phyloP scores from a whole-genome alignment of 148 eudicot species.

The Diospyros lotus region DNA sequence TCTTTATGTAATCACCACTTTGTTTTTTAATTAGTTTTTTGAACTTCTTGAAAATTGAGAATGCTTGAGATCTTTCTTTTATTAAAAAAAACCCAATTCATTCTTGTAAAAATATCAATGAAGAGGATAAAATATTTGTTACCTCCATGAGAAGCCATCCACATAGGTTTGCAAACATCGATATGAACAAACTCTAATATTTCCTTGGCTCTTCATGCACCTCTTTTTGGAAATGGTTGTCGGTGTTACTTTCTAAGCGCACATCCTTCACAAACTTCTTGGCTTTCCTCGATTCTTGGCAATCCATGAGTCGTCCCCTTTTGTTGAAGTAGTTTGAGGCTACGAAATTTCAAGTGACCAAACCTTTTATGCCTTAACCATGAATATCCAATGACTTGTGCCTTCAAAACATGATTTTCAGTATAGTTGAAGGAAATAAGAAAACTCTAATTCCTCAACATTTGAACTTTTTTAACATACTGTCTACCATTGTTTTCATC shows the following conservation, averaged over 20 bases:
- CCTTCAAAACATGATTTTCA: background rate
- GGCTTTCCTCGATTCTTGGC: no score
- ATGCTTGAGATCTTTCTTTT: conserved; percentile 1
- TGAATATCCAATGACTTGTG: background rate
- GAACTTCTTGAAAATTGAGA: background rate
- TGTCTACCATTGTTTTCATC: background rate
- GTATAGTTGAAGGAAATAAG: background rate
- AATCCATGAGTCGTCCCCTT: background rate
- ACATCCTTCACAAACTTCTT: no score
- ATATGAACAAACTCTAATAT: background rate
- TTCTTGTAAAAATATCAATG: conserved; percentile 8
- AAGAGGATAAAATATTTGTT: conserved; percentile 4
- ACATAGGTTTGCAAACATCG: conserved; percentile 4
- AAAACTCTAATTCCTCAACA: background rate
- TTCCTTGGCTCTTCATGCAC: background rate
- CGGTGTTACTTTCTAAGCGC: background rate
- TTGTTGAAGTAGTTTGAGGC: background rate
- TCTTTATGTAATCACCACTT: background rate
- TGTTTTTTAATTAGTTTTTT: conserved; percentile 13
- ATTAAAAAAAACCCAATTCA: conserved; percentile 18
- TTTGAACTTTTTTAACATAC: background rate
- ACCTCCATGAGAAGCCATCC: background rate
- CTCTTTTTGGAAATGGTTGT: background rate
- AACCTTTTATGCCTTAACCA: background rate
- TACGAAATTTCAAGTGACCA: background rate